Evolutionary conservation across 1,284 basidiomycete species (phyloP), one percentile per base, ranked within the genome.

Genomic region (Athelia sp.): DNA sequence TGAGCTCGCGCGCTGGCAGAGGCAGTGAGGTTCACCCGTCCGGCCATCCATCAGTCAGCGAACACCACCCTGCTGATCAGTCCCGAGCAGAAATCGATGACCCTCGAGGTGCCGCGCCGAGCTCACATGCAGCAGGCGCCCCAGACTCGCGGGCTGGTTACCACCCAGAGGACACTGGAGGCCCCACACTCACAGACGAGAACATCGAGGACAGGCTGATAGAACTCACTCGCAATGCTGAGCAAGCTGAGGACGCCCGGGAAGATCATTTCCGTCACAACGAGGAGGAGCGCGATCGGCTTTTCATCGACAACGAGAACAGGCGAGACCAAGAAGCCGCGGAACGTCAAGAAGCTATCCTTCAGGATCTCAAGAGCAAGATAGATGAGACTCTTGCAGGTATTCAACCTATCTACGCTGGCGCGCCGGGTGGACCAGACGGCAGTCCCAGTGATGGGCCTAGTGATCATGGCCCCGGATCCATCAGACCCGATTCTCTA

Each of bases 231-330:
- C 68, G 72, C 11, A 70, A 72, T 1, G 74, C 80, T 0, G 70
- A 76, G 42, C 75, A 79, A 43, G 77, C 76, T 2, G 87, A 90
- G 58, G 72, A 77, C 35, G 69, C 67, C 45, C 75, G 85, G 11
- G 85, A 89, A 52, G 62, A 63, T 3, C 76, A 81, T 32, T 88
- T 85, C 67, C 74, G 76, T 14, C 68, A 69, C 1, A 75, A 78
- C 54, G 87, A 90, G 62, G 79, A 82, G 10, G 80, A 79, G 47
- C 71, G 87, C 15, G 73, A 85, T 18, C 75, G 69, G 4, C 62
- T 82, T 2, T 89, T 89, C 63, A 56, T 72, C 31, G 78, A 84
- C 2, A 71, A 71, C 45, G 82, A 89, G 57, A 71, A 67, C 1
- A 70, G 75, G 32, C 72, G 87, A 36, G 76, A 79, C 14, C 67